Percentiles rank a stretch among this genome's conserved stretches.
Conservation (phyloP, 768 basidiomycete species). For the Arthromyces matolae region DNA sequence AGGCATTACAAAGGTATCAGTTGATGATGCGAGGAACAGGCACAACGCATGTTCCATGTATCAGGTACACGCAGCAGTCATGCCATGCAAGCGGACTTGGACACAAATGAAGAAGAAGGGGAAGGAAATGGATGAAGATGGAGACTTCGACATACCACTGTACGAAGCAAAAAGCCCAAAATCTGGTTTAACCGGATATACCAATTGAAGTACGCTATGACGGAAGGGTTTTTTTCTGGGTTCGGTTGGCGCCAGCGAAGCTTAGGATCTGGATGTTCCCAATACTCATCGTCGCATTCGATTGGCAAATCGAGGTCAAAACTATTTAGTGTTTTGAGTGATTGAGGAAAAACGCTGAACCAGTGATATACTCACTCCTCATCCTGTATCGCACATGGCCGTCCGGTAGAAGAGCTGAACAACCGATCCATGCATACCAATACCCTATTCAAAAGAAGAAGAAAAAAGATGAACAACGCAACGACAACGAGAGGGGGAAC, state of each 20-base stretch:
- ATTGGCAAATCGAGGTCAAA: slow-evolving; percentile 70
- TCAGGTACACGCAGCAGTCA: no score
- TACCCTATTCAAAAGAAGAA: slow-evolving; percentile 35
- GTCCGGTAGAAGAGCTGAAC: slow-evolving; percentile 53
- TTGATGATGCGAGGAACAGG: no score
- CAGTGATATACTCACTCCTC: slow-evolving; percentile 56
- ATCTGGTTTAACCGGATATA: slow-evolving; percentile 61
- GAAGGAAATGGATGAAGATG: background rate
- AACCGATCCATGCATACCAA: slow-evolving; percentile 50
- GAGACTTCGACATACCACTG: slow-evolving; percentile 43
- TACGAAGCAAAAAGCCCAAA: slow-evolving; percentile 59
- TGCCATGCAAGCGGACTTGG: no score
- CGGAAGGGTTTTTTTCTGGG: slow-evolving; percentile 44
- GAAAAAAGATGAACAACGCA: background rate
- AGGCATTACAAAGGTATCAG: no score
- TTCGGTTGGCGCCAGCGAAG: slow-evolving; percentile 68
- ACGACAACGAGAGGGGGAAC: background rate
- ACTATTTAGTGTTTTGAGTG: slow-evolving; percentile 30
- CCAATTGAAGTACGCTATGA: slow-evolving; percentile 51
- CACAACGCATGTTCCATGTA: no score
- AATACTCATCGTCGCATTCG: slow-evolving; percentile 72
- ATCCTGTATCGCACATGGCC: slow-evolving; percentile 75
- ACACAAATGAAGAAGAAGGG: no score
- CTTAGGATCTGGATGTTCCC: slow-evolving; percentile 57
- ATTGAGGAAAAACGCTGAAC: background rate